Conservation (phyloP, 176 grass and related monocot genomes). For the Calamus simplicifolius region DNA sequence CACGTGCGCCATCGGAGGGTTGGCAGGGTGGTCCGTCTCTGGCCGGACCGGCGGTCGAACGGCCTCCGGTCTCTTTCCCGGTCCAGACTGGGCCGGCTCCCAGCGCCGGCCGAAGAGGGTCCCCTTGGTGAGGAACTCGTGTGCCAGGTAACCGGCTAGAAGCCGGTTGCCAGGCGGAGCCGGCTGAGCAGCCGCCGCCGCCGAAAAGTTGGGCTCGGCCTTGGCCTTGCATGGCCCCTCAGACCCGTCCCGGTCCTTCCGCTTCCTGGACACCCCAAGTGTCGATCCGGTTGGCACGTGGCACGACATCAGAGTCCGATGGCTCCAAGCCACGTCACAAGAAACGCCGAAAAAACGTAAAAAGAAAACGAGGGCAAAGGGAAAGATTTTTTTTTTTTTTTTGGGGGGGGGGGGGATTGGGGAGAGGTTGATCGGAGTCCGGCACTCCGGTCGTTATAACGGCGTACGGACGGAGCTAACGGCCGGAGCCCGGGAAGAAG, state of each 20-base stretch:
- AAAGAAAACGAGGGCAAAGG: too few species aligned
- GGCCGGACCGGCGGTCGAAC: background rate
- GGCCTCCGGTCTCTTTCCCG: background rate
- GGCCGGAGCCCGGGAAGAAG: too few species aligned
- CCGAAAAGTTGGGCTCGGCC: background rate
- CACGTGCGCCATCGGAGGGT: slow-evolving; percentile 15
- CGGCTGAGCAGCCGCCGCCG: background rate
- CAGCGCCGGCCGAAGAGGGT: slow-evolving; percentile 25
- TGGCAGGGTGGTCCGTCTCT: background rate
- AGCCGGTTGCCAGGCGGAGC: slow-evolving; percentile 16
- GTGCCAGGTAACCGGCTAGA: slow-evolving; percentile 44
- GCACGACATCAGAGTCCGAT: background rate
- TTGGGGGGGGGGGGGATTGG: too few species aligned
- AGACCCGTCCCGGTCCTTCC: slow-evolving; percentile 1
- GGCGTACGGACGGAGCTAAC: too few species aligned
- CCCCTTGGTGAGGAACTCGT: slow-evolving; percentile 43
- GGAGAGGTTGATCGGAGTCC: too few species aligned
- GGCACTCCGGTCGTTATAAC: too few species aligned
- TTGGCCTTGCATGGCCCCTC: background rate
- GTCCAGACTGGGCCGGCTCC: background rate
- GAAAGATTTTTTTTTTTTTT: too few species aligned
- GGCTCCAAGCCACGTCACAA: background rate
- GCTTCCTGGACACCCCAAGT: slow-evolving; percentile 1
- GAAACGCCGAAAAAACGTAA: slow-evolving; percentile 3
- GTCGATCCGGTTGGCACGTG: background rate